These are phyloP conservation scores for Neonectria coccinea DNA, from an alignment of 2,329 filamentous ascomycete species.

Conservation along the genomic window DNA sequence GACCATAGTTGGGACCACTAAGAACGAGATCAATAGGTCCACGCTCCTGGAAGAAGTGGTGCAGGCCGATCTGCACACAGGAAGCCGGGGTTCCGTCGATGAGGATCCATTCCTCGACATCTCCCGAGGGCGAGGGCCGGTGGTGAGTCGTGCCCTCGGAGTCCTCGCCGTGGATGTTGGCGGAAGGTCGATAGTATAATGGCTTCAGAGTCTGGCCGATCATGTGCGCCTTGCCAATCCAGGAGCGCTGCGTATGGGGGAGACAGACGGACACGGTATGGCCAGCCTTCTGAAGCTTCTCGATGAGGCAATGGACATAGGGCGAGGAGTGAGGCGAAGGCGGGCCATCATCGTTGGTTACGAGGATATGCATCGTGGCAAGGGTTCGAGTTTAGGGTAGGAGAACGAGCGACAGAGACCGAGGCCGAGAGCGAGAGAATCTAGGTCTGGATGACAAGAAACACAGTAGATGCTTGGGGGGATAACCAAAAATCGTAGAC, in stretches of 20 bases:
- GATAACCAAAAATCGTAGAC: neutral
- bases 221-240: constrained; percentile 98
- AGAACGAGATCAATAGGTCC: constrained; percentile 82
- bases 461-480: neutral
- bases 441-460: neutral
- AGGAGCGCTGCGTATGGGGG: constrained; percentile 91
- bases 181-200: constrained; percentile 79
- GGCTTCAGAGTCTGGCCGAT: constrained; percentile 90
- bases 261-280: constrained; percentile 93
- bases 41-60: constrained; percentile 80
- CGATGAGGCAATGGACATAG: constrained; percentile 81
- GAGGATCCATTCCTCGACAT: constrained; percentile 82
- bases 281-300: constrained; percentile 77
- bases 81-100: constrained; percentile 85
- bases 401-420: neutral
- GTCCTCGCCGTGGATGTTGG: constrained; percentile 54
- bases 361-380: constrained; percentile 69
- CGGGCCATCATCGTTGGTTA: constrained; percentile 85
- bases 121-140: constrained; percentile 63
- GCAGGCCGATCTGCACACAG: constrained; percentile 84
- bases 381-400: neutral
- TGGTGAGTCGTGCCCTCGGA: constrained; percentile 74
- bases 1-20: constrained; percentile 84
- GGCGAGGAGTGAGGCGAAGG: constrained; percentile 82
- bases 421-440: neutral